Base-by-base conservation (phyloP, 768 basidiomycete species). In the Calocybe cyanea region DNA sequence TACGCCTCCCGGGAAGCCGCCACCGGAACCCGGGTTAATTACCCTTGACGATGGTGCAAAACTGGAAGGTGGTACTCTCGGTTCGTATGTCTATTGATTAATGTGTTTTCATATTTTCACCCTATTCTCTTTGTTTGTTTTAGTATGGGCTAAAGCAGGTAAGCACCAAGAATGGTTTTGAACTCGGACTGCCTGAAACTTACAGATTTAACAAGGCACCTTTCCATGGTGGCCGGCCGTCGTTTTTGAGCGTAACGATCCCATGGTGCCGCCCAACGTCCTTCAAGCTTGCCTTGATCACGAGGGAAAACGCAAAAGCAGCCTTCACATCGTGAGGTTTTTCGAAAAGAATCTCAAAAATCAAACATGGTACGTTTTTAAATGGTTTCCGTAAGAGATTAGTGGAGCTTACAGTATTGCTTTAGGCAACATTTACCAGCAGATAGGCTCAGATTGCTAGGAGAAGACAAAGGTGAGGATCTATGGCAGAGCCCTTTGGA, bases 151-250 rank as follows among this genome's bases (percentile, higher is more conserved):
- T 0, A 92, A 92, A 73, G 68, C 77, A 45, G 70, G 85, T 84
- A 53, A 49, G 80, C 64, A 23, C 24, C 33, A 14, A 36, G 15
- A 25, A n/a, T 43, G 39, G 28, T 15, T 7, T 18, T 41, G 35
- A 33, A 21, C 5, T 7, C 7, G 34, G n/a, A 35, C 7, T 14
- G 34, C 7, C 5, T 14, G 34, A 35, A 35, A 18, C n/a, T 18
- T 35, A 35, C 34, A n/a, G 25, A 5, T n/a, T 18, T n/a, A 6
- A 35, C 5, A 35, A 90, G 89, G 69, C 28, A 76, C 82, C 0
- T 93, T 72, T 55, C 92, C 92, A 1, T 94, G 83, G 83, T 95
- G 87, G 83, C 89, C 92, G 32, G 92, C 84, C 7, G 80, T 87
- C 7, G 76, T 93, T 13, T 83, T 75, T 41, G 80, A 83, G 19